Conservation (phyloP, 73 alveolate species). For the Uronychia binucleata region DNA sequence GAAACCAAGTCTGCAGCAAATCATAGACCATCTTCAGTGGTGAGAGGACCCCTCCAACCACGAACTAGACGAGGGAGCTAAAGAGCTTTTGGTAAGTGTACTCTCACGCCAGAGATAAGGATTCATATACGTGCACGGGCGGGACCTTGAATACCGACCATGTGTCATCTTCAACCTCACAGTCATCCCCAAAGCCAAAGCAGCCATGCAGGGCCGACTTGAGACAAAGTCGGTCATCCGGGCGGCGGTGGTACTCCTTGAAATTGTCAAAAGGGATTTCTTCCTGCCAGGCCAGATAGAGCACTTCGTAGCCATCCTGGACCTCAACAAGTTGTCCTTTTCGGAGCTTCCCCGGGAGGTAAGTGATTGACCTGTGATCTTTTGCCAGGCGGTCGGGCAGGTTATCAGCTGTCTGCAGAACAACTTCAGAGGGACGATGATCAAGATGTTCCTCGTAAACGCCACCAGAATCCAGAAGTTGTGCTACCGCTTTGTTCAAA, state of each 20-base stretch:
- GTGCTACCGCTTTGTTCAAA: background rate
- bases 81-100: background rate
- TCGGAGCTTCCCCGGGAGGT: slow-evolving; percentile 4
- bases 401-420: background rate
- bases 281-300: slow-evolving; percentile 77
- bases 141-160: slow-evolving; percentile 57
- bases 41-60: background rate
- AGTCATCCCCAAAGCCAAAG: slow-evolving; percentile 4
- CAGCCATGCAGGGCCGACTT: background rate
- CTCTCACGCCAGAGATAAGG: slow-evolving; percentile 15
- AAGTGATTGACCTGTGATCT: background rate
- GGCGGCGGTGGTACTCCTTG: slow-evolving; percentile 32
- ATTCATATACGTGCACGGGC: slow-evolving; percentile 49
- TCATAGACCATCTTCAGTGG: background rate
- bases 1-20: background rate
- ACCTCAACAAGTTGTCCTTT: slow-evolving; percentile 23
- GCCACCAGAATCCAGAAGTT: background rate
- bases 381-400: background rate
- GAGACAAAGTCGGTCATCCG: slow-evolving; percentile 6
- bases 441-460: background rate
- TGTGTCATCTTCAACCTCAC: slow-evolving; percentile 32
- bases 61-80: background rate
- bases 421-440: background rate
- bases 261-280: slow-evolving; percentile 57
- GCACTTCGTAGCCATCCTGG: slow-evolving; percentile 55